phyloP scores from a whole-genome alignment of 306 rosid genomes.

The Casuarina cunninghamiana region DNA sequence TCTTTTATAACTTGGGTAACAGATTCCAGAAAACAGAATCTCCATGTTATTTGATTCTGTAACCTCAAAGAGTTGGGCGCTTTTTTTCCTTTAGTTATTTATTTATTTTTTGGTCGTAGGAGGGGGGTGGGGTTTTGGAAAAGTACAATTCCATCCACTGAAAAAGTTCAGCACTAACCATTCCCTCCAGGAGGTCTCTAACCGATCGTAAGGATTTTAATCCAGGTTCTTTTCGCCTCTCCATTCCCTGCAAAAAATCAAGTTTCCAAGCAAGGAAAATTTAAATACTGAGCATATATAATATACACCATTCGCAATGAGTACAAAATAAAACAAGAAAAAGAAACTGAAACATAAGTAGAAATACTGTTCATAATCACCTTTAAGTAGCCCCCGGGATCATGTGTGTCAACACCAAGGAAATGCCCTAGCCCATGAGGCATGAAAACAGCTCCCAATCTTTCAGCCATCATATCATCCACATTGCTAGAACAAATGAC shows the following conservation, averaged over 20 bases:
- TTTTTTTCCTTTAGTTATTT: no score
- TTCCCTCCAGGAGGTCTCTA: constrained; percentile 72
- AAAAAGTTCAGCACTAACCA: constrained; percentile 55
- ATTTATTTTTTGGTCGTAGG: no score
- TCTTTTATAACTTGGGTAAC: background rate
- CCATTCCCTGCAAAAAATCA: constrained; percentile 51
- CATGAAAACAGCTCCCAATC: constrained; percentile 84
- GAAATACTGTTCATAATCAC: constrained; percentile 36
- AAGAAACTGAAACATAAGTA: constrained; percentile 9
- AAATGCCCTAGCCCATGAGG: constrained; percentile 96
- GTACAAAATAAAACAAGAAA: constrained; percentile 15
- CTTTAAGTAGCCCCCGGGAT: constrained; percentile 92
- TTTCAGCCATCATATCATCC: constrained; percentile 65
- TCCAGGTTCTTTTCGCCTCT: constrained; percentile 79
- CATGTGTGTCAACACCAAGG: constrained; percentile 93
- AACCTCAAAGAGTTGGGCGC: background rate
- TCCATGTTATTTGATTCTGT: background rate
- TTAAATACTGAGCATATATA: background rate
- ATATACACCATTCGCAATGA: background rate
- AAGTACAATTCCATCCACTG: constrained; percentile 4
- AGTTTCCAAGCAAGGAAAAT: constrained; percentile 21
- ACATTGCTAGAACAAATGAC: constrained; percentile 55
- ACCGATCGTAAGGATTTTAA: constrained; percentile 65
- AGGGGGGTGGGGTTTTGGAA: background rate
- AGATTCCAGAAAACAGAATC: background rate